Conservation (phyloP, 495 filamentous ascomycete species). For the Stereocaulon alpinum region DNA sequence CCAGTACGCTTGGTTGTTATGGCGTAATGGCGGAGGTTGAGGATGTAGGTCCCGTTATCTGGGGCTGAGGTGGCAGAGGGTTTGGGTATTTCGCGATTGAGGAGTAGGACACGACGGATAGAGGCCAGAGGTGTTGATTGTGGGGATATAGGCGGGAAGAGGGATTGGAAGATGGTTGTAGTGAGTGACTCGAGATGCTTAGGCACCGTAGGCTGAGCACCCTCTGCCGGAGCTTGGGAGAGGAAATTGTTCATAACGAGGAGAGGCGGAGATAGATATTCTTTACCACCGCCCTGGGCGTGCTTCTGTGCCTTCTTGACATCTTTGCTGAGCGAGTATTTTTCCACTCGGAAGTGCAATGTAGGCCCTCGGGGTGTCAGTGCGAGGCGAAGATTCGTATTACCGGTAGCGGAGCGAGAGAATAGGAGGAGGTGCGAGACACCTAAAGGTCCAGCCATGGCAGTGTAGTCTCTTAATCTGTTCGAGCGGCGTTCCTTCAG, state of each 20-base stretch:
- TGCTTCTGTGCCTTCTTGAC: constrained; percentile 70
- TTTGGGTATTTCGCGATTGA: constrained; percentile 60
- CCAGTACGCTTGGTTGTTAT: constrained; percentile 83
- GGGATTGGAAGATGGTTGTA: constrained; percentile 88
- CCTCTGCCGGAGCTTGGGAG: constrained; percentile 45
- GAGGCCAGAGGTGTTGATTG: constrained; percentile 78
- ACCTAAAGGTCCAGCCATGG: constrained; percentile 90
- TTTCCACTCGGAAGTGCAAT: constrained; percentile 89
- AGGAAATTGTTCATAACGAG: constrained; percentile 98
- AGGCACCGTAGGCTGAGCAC: constrained; percentile 56
- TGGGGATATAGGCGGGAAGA: constrained; percentile 94
- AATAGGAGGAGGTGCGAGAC: constrained; percentile 93
- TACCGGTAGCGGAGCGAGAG: constrained; percentile 78
- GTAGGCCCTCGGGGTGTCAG: constrained; percentile 87
- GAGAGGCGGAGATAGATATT: constrained; percentile 71
- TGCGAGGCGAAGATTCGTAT: constrained; percentile 84
- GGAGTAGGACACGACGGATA: constrained; percentile 77
- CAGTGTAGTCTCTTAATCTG: constrained; percentile 80
- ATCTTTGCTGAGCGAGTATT: constrained; percentile 89
- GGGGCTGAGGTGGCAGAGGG: constrained; percentile 26
- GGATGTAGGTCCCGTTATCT: constrained; percentile 61
- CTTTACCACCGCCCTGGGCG: constrained; percentile 69
- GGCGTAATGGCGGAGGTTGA: constrained; percentile 89
- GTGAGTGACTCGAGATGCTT: constrained; percentile 89
- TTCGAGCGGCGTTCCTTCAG: constrained; percentile 84